A percentile compares a stretch with the other conserved stretches of the same genome.
Conservation (phyloP, 768 basidiomycete genomes). For the Phylloporus rhodoxanthus region DNA sequence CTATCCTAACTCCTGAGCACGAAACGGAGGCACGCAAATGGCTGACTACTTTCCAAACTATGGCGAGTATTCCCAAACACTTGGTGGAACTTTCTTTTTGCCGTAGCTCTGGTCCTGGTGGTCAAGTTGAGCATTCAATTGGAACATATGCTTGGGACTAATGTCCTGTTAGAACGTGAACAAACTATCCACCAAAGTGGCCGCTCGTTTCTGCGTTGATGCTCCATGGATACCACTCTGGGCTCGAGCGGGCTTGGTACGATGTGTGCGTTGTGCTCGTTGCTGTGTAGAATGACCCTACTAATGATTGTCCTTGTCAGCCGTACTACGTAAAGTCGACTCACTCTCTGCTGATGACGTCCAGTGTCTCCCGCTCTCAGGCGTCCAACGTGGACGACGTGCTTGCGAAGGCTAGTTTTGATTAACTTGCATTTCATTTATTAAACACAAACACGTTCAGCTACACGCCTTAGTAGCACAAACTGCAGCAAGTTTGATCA, state of each 20-base stretch:
- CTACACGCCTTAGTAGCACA: constrained; percentile 23
- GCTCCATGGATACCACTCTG: constrained; percentile 65
- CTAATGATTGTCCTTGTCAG: constrained; percentile 31
- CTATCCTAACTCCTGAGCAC: constrained; percentile 32
- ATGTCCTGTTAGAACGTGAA: constrained; percentile 63
- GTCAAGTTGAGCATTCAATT: constrained; percentile 49
- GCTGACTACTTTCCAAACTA: constrained; percentile 44
- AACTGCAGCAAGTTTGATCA: constrained; percentile 21
- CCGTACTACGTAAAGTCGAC: constrained; percentile 64
- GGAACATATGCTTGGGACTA: background rate
- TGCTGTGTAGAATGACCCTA: background rate
- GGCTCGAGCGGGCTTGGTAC: constrained; percentile 45
- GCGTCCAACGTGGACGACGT: constrained; percentile 70
- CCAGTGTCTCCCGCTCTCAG: constrained; percentile 68
- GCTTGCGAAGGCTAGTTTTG: constrained; percentile 48
- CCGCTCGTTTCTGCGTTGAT: constrained; percentile 52
- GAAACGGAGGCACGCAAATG: constrained; percentile 50
- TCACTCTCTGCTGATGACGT: constrained; percentile 62
- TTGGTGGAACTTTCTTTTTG: constrained; percentile 63
- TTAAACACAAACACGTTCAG: constrained; percentile 8
- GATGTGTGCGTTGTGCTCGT: constrained; percentile 38
- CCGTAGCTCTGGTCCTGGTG: constrained; percentile 79
- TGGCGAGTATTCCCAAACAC: constrained; percentile 40
- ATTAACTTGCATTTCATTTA: background rate
- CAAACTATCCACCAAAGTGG: constrained; percentile 82